phyloP scores from a whole-genome alignment of 176 grass and related monocot genomes.

The Hordeum marinum region DNA sequence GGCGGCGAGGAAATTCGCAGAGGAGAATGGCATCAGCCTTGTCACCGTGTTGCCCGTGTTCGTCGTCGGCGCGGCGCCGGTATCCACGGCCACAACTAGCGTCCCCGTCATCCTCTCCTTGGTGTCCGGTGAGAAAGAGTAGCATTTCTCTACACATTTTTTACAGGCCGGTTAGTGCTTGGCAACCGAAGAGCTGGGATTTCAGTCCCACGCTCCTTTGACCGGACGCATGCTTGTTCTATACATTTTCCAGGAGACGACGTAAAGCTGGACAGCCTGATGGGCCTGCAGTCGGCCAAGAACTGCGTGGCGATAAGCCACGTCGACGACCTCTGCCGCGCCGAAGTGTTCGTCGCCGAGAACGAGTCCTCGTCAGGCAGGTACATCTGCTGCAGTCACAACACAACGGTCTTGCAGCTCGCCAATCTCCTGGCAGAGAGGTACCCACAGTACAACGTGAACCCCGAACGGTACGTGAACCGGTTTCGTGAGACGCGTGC shows the following conservation, averaged over 20 bases:
- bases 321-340: slow-evolving; percentile 33
- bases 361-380: slow-evolving; percentile 12
- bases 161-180: too few species aligned
- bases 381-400: slow-evolving; percentile 34
- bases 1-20: slow-evolving; percentile 11
- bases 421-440: background rate
- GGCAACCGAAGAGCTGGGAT: too few species aligned
- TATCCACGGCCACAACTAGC: background rate
- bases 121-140: slow-evolving; percentile 20
- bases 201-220: too few species aligned
- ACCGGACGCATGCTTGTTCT: background rate
- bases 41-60: slow-evolving; percentile 34
- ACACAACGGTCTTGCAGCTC: background rate
- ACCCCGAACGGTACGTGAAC: background rate
- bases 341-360: slow-evolving; percentile 41
- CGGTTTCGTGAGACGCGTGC: too few species aligned
- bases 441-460: slow-evolving; percentile 14
- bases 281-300: background rate
- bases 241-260: background rate
- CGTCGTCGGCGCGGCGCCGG: slow-evolving; percentile 21
- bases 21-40: slow-evolving; percentile 25
- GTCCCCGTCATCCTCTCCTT: slow-evolving; percentile 13
- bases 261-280: background rate
- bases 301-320: slow-evolving; percentile 9
- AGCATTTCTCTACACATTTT: too few species aligned